These are phyloP conservation scores for Odonthalia washingtoniensis DNA, from an alignment of 31 red algal species.

Conservation along the genomic window DNA sequence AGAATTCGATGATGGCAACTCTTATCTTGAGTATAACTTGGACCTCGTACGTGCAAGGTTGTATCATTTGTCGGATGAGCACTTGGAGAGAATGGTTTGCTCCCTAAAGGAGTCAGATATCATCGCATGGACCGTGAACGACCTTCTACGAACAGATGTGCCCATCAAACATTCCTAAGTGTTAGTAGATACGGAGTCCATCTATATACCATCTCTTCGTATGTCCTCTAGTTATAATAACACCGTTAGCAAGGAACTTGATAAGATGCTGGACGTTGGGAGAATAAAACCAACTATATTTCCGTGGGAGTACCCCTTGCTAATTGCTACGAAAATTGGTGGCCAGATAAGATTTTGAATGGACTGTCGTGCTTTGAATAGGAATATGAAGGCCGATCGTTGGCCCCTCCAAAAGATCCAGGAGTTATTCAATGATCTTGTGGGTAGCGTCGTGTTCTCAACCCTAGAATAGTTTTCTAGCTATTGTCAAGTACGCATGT, in stretches of 20 bases:
- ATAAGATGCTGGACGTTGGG: background rate
- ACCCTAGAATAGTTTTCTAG: background rate
- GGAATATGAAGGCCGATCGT: background rate
- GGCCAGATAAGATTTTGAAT: background rate
- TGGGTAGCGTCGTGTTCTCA: background rate
- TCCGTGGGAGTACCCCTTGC: background rate
- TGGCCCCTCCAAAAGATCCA: background rate
- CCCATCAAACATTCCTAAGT: too few relatives aligned
- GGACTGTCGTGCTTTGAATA: background rate
- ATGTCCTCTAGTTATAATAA: background rate
- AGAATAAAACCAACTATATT: background rate
- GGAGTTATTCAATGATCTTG: background rate
- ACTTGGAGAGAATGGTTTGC: too few relatives aligned
- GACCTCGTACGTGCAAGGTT: too few relatives aligned
- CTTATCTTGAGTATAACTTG: too few relatives aligned
- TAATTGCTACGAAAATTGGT: background rate
- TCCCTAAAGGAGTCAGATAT: too few relatives aligned
- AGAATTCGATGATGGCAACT: too few relatives aligned
- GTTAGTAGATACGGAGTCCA: too few relatives aligned
- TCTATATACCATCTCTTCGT: too few relatives aligned
- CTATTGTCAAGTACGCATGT: too few relatives aligned
- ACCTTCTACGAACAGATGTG: too few relatives aligned
- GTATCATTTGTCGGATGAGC: too few relatives aligned
- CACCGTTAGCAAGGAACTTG: background rate
- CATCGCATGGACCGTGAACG: too few relatives aligned